A percentile compares a stretch with the other conserved stretches of the same genome.
These are phyloP conservation scores for Avena atlantica DNA, from an alignment of 176 grass and related monocot species.

Conservation along the genomic window DNA sequence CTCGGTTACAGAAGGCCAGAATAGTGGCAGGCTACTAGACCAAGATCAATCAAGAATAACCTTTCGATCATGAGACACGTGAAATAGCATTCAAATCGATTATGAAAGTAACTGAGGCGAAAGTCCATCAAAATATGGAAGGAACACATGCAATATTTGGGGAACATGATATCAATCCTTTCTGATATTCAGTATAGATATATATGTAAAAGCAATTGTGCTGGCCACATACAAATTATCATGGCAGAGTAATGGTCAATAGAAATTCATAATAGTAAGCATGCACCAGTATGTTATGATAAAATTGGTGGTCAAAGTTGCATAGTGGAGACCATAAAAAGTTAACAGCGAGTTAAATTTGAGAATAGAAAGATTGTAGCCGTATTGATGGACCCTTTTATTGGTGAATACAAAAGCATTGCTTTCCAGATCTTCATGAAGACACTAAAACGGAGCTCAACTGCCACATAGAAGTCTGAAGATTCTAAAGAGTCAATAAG, in stretches of 20 bases:
- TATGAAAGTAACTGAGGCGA: conserved; percentile 3
- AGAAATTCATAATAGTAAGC: not conserved
- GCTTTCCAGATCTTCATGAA: conserved; percentile 3
- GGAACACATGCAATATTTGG: conserved; percentile 17
- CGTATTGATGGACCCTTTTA: not conserved
- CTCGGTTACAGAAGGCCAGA: not conserved
- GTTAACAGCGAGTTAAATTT: not conserved
- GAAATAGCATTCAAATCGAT: conserved; percentile 21
- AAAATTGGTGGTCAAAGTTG: not conserved
- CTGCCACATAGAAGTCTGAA: not conserved
- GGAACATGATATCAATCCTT: not conserved
- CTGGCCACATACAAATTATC: not conserved
- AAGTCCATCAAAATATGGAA: not conserved
- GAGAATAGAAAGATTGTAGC: not conserved
- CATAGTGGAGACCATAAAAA: not conserved
- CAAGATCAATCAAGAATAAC: not conserved
- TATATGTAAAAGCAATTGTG: not conserved
- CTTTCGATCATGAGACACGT: conserved; percentile 13
- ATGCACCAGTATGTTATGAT: not conserved
- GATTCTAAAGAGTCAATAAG: not conserved
- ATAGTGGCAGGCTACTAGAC: conserved; percentile 8
- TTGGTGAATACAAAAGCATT: not conserved
- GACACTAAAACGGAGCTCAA: not conserved
- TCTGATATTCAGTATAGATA: not conserved
- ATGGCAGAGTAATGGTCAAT: not conserved